phyloP scores from a whole-genome alignment of 2,329 filamentous ascomycete species.

The Aspergillus bombycis region DNA sequence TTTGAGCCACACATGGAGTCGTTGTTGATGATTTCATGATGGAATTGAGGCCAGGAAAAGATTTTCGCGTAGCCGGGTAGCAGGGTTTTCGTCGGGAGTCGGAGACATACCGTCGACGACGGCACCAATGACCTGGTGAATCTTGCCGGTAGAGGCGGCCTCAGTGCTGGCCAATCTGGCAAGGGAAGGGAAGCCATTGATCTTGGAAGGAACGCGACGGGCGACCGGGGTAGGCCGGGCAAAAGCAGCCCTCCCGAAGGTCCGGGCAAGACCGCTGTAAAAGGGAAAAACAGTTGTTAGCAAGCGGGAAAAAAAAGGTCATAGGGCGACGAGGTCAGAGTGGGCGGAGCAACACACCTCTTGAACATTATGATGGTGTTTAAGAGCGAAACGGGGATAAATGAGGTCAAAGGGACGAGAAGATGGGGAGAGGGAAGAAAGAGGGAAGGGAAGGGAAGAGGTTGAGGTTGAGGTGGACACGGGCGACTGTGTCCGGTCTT shows the following conservation, averaged over 20 bases:
- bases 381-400: constrained; percentile 45
- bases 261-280: constrained; percentile 66
- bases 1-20: constrained; percentile 29
- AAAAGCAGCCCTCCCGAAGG: constrained; percentile 63
- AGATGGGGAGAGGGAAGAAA: constrained; percentile 36
- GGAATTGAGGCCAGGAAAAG: constrained; percentile 43
- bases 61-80: constrained; percentile 42
- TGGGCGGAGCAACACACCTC: constrained; percentile 52
- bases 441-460: constrained; percentile 34
- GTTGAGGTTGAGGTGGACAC: constrained; percentile 32
- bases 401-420: constrained; percentile 39
- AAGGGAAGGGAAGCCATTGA: constrained; percentile 61
- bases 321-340: constrained; percentile 20
- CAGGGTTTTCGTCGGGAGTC: constrained; percentile 21
- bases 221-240: constrained; percentile 58
- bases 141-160: constrained; percentile 62
- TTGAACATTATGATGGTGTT: constrained; percentile 63
- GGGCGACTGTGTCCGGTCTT: constrained; percentile 37
- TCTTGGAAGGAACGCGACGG: constrained; percentile 60
- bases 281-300: constrained; percentile 17
- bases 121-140: constrained; percentile 91
- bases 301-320: constrained; percentile 13
- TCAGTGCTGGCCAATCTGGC: constrained; percentile 66
- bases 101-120: constrained; percentile 86
- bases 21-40: constrained; percentile 38